phyloP scores from a whole-genome alignment of 2,329 filamentous ascomycete species.

The Celoporthe dispersa region DNA sequence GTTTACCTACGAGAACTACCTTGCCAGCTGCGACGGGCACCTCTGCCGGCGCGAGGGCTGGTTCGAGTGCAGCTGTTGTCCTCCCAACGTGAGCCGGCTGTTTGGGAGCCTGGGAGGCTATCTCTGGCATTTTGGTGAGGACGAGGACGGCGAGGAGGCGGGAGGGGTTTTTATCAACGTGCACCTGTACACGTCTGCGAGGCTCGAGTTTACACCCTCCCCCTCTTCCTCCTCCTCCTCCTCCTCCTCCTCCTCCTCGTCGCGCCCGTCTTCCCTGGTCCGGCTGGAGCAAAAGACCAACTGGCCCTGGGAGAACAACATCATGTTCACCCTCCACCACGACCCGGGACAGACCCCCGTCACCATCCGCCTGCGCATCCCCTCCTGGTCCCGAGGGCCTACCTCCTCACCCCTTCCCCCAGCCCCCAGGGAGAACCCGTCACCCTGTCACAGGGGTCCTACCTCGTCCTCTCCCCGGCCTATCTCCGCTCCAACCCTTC shows the following conservation, averaged over 20 bases:
- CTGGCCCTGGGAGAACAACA: conserved; percentile 61
- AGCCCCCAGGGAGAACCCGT: conserved; percentile 31
- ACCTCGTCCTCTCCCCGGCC: conserved; percentile 48
- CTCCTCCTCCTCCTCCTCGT: conserved; percentile 31
- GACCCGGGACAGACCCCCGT: conserved; percentile 37
- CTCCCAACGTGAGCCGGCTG: conserved; percentile 61
- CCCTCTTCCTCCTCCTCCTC: conserved; percentile 34
- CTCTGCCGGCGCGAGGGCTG: conserved; percentile 57
- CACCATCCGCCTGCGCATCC: conserved; percentile 56
- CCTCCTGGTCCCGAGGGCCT: conserved; percentile 51
- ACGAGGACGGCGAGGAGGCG: background rate
- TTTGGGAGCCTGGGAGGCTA: conserved; percentile 62
- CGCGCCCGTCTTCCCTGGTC: too few relatives aligned
- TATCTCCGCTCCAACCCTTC: conserved; percentile 45
- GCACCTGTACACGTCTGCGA: conserved; percentile 59
- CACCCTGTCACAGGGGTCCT: conserved; percentile 47
- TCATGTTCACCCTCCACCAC: conserved; percentile 48
- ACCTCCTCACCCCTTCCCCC: conserved; percentile 42
- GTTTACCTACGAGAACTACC: conserved; percentile 67
- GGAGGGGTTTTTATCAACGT: conserved; percentile 49
- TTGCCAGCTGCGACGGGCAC: conserved; percentile 57
- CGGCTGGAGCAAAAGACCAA: conserved; percentile 54
- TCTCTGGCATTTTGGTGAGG: conserved; percentile 51
- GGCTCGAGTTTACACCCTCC: conserved; percentile 43
- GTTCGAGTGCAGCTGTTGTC: conserved; percentile 65